Base-by-base conservation (phyloP, 176 grass and related monocot species). In the Phyllostachys edulis region DNA sequence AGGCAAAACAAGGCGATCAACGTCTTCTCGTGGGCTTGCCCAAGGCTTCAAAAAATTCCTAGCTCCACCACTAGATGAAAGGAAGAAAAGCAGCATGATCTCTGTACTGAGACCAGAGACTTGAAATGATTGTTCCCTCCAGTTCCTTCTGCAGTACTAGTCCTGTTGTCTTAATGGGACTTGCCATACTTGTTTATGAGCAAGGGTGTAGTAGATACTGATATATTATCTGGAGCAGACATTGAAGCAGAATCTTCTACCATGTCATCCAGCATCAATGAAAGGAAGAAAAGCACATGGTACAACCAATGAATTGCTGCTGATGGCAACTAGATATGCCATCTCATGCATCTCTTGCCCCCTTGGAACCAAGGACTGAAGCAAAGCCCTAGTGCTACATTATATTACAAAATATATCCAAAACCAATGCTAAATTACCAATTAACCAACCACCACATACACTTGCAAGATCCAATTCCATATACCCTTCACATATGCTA, bases 401-500 rank as follows among this genome's bases (percentile, higher is more conserved):
- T 75, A 49, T 15, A 27, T 70, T 63, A 70, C 69, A 91, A 50
- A 91, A 50, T 63, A 70, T 64, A 61, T 10, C 69, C 41, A 80
- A 84, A 87, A 87, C 61, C 40, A 87, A 68, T 80, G 83, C 73
- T 73, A 36, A 77, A 59, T 90, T 54, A 78, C 78, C 32, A 71
- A 47, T 56, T 39, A 36, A 54, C 78, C 65, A 86, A 82, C 49
- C 72, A 59, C 83, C 11, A 27, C 47, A 83, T 74, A 87, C 32
- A 75, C 9, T 67, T 83, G 12, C 37, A 90, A 59, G 32, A 60
- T 68, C 55, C 80, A 82, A 69, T 72, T 68, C 54, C 61, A 87
- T 90, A 91, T 80, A 87, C 80, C 75, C 56, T 69, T 78, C 39
- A 61, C 41, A 73, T 87, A 83, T 75, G 14, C 23, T 87, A 83